A percentile compares a stretch with the other conserved stretches of the same genome.
Evolutionary conservation across 2,329 filamentous ascomycete species (phyloP).

Genomic region (Madurella mycetomatis): DNA sequence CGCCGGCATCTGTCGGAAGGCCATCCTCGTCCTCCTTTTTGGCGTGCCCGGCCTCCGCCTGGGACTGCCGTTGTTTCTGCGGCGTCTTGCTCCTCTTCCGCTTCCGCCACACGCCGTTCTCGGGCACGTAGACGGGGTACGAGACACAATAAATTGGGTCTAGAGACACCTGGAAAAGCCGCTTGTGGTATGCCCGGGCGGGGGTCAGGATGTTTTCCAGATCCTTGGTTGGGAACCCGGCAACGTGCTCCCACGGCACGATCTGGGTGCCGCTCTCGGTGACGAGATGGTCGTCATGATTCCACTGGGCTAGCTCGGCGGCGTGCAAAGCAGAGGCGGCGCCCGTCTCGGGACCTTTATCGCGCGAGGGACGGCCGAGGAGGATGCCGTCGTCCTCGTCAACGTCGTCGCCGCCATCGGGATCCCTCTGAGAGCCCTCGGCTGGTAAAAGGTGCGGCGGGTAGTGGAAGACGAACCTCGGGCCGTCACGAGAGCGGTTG

Average conservation of each 20-base stretch:
- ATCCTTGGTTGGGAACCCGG: conserved; percentile 70
- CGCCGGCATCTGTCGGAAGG: conserved; percentile 27
- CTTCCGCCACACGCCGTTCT: conserved; percentile 73
- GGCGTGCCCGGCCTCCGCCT: conserved; percentile 30
- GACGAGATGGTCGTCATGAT: conserved; percentile 52
- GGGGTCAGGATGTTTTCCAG: conserved; percentile 78
- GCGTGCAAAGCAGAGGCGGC: conserved; percentile 32
- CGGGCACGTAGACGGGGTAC: conserved; percentile 75
- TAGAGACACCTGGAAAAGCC: conserved; percentile 74
- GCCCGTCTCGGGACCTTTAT: conserved; percentile 29
- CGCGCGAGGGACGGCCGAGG: conserved; percentile 43
- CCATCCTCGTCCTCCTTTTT: conserved; percentile 29
- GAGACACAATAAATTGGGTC: conserved; percentile 78
- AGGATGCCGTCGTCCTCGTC: conserved; percentile 50
- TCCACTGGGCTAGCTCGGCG: conserved; percentile 42
- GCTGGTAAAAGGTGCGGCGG: conserved; percentile 54
- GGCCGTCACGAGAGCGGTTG: conserved; percentile 70
- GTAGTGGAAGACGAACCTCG: conserved; percentile 82
- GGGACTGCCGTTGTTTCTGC: conserved; percentile 28
- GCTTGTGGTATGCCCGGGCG: conserved; percentile 71
- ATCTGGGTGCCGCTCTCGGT: conserved; percentile 53
- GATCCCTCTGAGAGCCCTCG: conserved; percentile 29
- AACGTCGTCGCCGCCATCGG: conserved; percentile 32
- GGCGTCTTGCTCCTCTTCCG: conserved; percentile 44
- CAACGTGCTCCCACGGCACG: conserved; percentile 67